Base-by-base conservation (phyloP, 75 land plant genomes). In the Ceratopteris richardii region DNA sequence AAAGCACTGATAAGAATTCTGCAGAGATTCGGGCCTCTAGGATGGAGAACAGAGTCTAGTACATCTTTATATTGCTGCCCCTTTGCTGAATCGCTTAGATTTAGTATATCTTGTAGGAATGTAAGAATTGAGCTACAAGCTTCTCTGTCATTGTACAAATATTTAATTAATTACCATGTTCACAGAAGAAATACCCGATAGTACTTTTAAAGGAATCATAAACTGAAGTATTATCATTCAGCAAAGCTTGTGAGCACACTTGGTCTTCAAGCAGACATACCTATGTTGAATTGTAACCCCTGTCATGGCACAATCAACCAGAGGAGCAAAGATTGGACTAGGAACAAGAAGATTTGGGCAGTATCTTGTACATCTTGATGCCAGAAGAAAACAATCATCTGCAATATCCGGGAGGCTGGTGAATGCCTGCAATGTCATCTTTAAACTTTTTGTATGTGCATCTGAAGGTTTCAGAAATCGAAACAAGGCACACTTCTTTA, bases 201-300 rank as follows among this genome's bases (percentile, higher is more conserved):
- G 54, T 52, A 26, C 54, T 26, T 23, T 4, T 11, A 52, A 5
- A 5, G 22, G 14, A 46, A 46, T n/a, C n/a, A n/a, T n/a, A n/a
- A n/a, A n/a, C n/a, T n/a, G n/a, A n/a, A n/a, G n/a, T n/a, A n/a
- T n/a, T n/a, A n/a, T n/a, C n/a, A n/a, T n/a, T n/a, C n/a, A n/a
- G n/a, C n/a, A n/a, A n/a, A n/a, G n/a, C n/a, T n/a, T n/a, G n/a
- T n/a, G n/a, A n/a, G n/a, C n/a, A n/a, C n/a, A n/a, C n/a, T n/a
- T n/a, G n/a, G n/a, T n/a, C n/a, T n/a, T n/a, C n/a, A 46, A 46
- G 22, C 39, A 47, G 31, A 24, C 11, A 36, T 55, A 91, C 98
- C 96, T 85, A 63, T 94, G 98, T 36, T 89, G 96, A 54, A 94
- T 78, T 27, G 96, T 94, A 37, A 90, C 70, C 42, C 98, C 98